Conservation (phyloP, 2,329 filamentous ascomycete genomes). For the Trichothecium roseum region DNA sequence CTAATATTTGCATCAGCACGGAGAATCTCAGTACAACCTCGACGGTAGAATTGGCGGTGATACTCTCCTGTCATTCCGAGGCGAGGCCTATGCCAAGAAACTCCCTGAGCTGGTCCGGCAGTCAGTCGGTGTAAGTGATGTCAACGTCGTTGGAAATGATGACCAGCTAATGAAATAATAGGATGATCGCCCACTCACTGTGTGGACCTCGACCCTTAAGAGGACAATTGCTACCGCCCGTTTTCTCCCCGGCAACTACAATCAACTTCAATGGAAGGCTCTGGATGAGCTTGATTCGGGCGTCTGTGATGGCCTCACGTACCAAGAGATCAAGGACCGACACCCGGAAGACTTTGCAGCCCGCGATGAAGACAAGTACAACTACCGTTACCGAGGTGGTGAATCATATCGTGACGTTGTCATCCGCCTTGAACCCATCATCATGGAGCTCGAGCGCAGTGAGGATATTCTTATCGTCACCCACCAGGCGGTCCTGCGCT, state of each 20-base stretch:
- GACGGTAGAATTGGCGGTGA: constrained; percentile 89
- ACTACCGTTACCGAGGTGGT: constrained; percentile 94
- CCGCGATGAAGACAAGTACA: constrained; percentile 98
- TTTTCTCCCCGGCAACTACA: constrained; percentile 70
- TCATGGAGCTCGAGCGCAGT: constrained; percentile 95
- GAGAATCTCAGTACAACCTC: constrained; percentile 88
- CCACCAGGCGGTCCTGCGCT: constrained; percentile 90
- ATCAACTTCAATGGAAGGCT: constrained; percentile 97
- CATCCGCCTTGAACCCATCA: constrained; percentile 94
- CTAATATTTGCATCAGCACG: constrained; percentile 49
- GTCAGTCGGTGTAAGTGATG: constrained; percentile 65
- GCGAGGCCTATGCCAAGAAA: constrained; percentile 75
- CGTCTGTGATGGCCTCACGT: constrained; percentile 92
- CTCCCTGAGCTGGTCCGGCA: constrained; percentile 76
- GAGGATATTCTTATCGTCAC: constrained; percentile 98
- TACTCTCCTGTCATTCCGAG: constrained; percentile 73
- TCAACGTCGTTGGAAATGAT: too few relatives aligned
- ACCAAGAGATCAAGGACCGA: constrained; percentile 82
- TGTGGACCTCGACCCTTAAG: constrained; percentile 54
- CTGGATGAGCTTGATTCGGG: constrained; percentile 94
- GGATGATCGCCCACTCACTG: constrained; percentile 50
- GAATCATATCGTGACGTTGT: constrained; percentile 96
- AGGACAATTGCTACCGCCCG: constrained; percentile 88
- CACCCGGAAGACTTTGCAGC: constrained; percentile 94
- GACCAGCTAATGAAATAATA: constrained; percentile 16